Conservation (phyloP, 257 asterid genomes). For the Salvia miltiorrhiza region DNA sequence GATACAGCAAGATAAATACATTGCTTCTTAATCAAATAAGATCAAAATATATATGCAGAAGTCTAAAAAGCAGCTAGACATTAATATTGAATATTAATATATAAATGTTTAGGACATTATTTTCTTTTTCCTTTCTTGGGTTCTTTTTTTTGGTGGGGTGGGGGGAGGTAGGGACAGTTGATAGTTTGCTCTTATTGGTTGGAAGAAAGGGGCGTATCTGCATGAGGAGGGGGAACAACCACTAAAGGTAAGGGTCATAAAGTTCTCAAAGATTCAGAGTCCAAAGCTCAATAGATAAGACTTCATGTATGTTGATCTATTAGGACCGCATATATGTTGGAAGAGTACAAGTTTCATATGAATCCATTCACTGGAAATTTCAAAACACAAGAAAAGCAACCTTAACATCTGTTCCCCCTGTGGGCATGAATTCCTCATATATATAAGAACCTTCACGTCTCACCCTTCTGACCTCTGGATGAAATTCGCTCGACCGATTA, state of each 20-base stretch:
- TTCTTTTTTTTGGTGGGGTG: not conserved
- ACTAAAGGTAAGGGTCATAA: slow-evolving; percentile 8
- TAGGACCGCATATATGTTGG: not conserved
- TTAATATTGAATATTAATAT: not conserved
- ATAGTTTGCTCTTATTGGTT: not conserved
- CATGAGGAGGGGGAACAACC: slow-evolving; percentile 1
- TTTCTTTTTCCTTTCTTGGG: not conserved
- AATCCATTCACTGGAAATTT: slow-evolving; percentile 4
- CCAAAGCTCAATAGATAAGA: not conserved
- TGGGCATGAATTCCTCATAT: slow-evolving; percentile 99
- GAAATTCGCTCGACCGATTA: slow-evolving; percentile 97
- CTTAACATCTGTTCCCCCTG: slow-evolving; percentile 99
- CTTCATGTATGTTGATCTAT: slow-evolving; percentile 2
- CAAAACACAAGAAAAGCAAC: slow-evolving; percentile 35
- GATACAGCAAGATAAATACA: not conserved
- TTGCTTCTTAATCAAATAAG: not conserved
- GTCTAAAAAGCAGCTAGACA: slow-evolving; percentile 2
- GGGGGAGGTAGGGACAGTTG: not conserved
- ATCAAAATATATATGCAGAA: slow-evolving; percentile 3
- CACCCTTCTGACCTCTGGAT: slow-evolving; percentile 94
- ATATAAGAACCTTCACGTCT: slow-evolving; percentile 99
- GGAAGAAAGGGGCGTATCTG: slow-evolving; percentile 4
- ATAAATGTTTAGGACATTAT: not conserved
- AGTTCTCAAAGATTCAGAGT: slow-evolving; percentile 11
- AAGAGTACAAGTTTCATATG: not conserved